Evolutionary conservation across 1,139 yeast genomes (phyloP).

Genomic region (Sugiyamaella xylanicola): DNA sequence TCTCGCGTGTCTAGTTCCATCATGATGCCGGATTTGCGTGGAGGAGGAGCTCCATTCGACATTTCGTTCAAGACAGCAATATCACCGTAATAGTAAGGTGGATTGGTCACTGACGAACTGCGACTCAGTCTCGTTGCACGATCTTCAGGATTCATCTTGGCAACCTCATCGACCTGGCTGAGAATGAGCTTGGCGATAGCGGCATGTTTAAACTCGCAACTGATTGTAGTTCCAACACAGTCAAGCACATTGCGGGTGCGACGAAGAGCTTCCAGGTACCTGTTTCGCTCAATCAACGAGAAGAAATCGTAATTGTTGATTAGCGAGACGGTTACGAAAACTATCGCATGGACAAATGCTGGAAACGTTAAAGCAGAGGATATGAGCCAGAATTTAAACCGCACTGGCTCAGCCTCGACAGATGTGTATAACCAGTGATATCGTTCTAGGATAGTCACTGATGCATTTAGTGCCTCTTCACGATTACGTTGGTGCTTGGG

Average conservation of each 20-base stretch:
- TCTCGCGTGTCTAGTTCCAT: slow-evolving; percentile 29
- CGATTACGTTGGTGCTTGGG: slow-evolving; percentile 32
- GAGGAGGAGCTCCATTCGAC: neutral
- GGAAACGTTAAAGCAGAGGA: slow-evolving; percentile 26
- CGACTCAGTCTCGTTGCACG: slow-evolving; percentile 24
- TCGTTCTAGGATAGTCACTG: slow-evolving; percentile 36
- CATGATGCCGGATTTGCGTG: slow-evolving; percentile 22
- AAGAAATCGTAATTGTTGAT: slow-evolving; percentile 29
- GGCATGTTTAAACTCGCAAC: slow-evolving; percentile 23
- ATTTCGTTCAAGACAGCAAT: neutral
- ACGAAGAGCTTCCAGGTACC: slow-evolving; percentile 21
- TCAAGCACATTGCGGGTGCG: slow-evolving; percentile 23
- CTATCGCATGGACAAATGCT: slow-evolving; percentile 33
- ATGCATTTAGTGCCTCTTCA: slow-evolving; percentile 37
- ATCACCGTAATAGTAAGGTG: slow-evolving; percentile 5
- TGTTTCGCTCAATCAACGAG: slow-evolving; percentile 22
- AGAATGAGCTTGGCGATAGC: slow-evolving; percentile 24
- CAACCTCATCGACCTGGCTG: slow-evolving; percentile 27
- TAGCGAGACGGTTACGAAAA: slow-evolving; percentile 31
- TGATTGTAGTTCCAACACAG: slow-evolving; percentile 22
- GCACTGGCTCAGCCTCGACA: slow-evolving; percentile 31
- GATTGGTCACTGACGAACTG: neutral
- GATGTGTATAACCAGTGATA: slow-evolving; percentile 38
- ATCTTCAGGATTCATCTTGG: slow-evolving; percentile 29
- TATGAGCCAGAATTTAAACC: slow-evolving; percentile 33